Evolutionary conservation across 768 basidiomycete genomes (phyloP), one percentile per base, ranked within the genome.

Genomic region (Panaeolus cyanescens): DNA sequence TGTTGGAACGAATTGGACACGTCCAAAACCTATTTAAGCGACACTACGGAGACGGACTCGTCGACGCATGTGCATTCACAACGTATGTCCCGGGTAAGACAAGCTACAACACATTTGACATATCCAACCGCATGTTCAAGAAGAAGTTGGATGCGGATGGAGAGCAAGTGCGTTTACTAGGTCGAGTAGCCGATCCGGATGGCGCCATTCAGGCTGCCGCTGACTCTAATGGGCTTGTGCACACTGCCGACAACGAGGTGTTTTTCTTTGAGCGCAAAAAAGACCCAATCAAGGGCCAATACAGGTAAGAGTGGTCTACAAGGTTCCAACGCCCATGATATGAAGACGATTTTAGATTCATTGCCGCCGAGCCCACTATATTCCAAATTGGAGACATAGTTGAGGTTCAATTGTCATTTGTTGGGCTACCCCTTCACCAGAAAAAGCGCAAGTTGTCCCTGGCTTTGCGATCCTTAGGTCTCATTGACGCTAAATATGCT

Each of bases 181-280:
- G 33, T 8, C 20, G 15, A 5, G 31, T 17, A 12, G 54, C 50
- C 2, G 60, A 57, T 19, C 60, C 60, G 1, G 12, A 39, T 2
- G 60, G 60, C 2, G 6, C 15, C 12, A 33, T 61, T n/a, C 10
- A 22, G 17, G 30, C 17, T 4, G 28, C 32, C 2, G 45, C 45
- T 8, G 32, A 31, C 9, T n/a, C n/a, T 5, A n/a, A n/a, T n/a
- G 42, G 28, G 12, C 50, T 28, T 30, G 56, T 58, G 9, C 56
- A 62, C 56, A 62, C 61, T 4, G 32, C n/a, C 7, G 61, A 62
- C 50, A 62, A 62, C 33, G 22, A 30, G n/a, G 61, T 62, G 2
- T 9, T 22, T 2, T 62, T 53, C 28, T 58, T 17, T 32, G 34
- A 58, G 36, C 32, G 56, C 5, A 56, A 34, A 33, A 39, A 28